Conservation (phyloP, 78 protist genomes). For the Andalucia godoyi region DNA sequence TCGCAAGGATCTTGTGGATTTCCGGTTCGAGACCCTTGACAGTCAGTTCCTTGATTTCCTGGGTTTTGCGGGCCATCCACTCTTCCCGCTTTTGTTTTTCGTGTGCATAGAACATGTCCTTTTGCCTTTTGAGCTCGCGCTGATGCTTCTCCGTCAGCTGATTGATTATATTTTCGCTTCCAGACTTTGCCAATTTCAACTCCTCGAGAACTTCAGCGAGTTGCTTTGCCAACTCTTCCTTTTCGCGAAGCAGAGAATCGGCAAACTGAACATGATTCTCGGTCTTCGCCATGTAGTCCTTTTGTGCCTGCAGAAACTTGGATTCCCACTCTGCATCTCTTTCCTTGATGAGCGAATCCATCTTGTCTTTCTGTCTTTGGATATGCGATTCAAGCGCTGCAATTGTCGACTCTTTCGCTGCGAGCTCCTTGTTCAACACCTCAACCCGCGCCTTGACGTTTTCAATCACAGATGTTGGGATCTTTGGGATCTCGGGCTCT, state of each 20-base stretch:
- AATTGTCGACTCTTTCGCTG: neutral
- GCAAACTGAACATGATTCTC: neutral
- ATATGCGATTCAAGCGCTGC: neutral
- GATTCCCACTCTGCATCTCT: neutral
- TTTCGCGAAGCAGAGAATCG: neutral
- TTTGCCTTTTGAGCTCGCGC: neutral
- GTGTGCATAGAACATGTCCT: neutral
- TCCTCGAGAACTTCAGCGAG: neutral
- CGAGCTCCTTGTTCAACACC: neutral
- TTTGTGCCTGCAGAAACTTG: neutral
- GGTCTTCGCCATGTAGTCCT: neutral
- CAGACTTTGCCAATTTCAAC: neutral
- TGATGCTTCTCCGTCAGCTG: neutral
- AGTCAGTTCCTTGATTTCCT: constrained; percentile 9
- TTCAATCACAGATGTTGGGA: neutral
- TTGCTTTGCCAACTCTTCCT: neutral
- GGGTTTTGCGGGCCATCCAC: neutral
- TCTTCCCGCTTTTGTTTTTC: constrained; percentile 1
- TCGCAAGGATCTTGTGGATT: neutral
- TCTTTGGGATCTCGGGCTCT: neutral
- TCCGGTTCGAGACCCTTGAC: constrained; percentile 19
- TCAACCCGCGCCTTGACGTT: neutral
- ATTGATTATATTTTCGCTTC: neutral
- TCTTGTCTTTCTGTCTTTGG: neutral
- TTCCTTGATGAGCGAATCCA: too few species aligned